Base-by-base conservation (phyloP, 495 filamentous ascomycete genomes). In the Neurospora sp. region DNA sequence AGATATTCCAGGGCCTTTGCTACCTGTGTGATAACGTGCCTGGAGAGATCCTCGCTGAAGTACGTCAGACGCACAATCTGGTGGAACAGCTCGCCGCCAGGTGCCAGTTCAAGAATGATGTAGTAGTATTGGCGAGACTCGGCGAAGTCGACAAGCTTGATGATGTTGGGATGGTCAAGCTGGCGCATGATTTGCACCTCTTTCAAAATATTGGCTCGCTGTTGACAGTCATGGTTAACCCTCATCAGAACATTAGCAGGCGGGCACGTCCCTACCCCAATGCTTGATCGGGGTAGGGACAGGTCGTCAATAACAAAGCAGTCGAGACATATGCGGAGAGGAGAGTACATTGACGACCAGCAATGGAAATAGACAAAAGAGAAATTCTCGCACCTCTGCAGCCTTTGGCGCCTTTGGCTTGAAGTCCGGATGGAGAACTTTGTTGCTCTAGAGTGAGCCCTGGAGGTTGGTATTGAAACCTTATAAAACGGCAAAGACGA, bases 111-210 rank as follows among this genome's bases (percentile, higher is more conserved):
- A 42, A 99, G 88, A 69, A 99, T 88, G 75, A 99, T 97, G 83
- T 95, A 99, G 79, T 99, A 99, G 78, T 97, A 97, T 82, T 98
- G 94, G 44, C 86, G 87, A 9, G 94, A 96, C 82, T 99, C 96
- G 71, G 92, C 92, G 78, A 99, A 99, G 76, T 96, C 92, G 75
- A 98, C 87, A 27, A 99, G 88, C 77, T 93, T 94, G 83, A 96
- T 89, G 76, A 99, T 93, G 78, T 98, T 98, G 27, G 94, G 94
- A 76, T 99, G 96, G 75, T 98, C 94, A 69, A 98, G 85, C 77
- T 94, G 91, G 59, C 93, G 93, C 96, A 99, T 99, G 80, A 99
- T 98, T 80, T 97, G 94, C 14, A 99, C 96, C 80, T 99, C 96
- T 81, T 99, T 99, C 68, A 98, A 85, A 73, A 99, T 98, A 76